Conservation (phyloP, 2,329 filamentous ascomycete genomes). For the Colletotrichum siamense region DNA sequence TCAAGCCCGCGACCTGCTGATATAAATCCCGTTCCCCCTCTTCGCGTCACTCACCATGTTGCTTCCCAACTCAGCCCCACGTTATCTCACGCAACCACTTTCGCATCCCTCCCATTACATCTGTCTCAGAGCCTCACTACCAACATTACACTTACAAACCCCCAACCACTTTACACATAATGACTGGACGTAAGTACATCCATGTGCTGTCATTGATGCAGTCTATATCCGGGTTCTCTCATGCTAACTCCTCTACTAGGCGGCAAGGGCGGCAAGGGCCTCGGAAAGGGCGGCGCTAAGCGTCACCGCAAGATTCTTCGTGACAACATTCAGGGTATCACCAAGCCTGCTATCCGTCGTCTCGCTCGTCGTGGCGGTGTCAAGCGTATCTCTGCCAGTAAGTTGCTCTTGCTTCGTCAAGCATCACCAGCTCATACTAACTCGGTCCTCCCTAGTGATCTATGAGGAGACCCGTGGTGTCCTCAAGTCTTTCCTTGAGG, state of each 20-base stretch:
- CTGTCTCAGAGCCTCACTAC: not conserved
- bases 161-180: constrained; percentile 45
- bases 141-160: not conserved
- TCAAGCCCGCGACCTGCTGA: not conserved
- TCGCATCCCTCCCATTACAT: not conserved
- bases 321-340: constrained; percentile 99
- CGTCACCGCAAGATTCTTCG: constrained; percentile 98
- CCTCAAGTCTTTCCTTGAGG: constrained; percentile 79
- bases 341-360: constrained; percentile 98
- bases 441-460: constrained; percentile 58
- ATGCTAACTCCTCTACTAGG: constrained; percentile 52
- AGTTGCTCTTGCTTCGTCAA: constrained; percentile 29
- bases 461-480: constrained; percentile 81
- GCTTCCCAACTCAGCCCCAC: not conserved
- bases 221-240: not conserved
- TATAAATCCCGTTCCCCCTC: constrained; percentile 22
- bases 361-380: constrained; percentile 99
- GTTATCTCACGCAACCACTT: not conserved
- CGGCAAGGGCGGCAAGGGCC: constrained; percentile 96
- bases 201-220: constrained; percentile 5
- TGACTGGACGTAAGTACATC: constrained; percentile 73
- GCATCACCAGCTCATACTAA: constrained; percentile 8
- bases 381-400: constrained; percentile 99
- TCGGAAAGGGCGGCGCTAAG: constrained; percentile 98
- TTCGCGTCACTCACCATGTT: not conserved